Conservation (phyloP, 345 rosid species). For the Corchorus olitorius region DNA sequence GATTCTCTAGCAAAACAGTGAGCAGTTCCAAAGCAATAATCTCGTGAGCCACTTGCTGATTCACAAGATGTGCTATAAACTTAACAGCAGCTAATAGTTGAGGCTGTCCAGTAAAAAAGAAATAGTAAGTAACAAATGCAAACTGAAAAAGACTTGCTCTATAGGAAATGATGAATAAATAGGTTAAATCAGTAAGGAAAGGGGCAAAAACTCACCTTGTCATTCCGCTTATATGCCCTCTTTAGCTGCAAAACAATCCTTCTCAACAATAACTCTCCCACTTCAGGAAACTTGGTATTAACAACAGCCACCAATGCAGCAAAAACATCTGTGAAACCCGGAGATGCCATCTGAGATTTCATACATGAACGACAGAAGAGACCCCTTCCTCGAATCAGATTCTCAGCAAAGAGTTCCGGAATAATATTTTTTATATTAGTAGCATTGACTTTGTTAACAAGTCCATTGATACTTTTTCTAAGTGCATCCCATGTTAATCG, state of each 20-base stretch:
- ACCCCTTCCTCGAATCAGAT: constrained; percentile 87
- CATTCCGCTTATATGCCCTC: constrained; percentile 94
- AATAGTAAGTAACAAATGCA: not conserved
- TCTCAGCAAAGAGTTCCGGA: constrained; percentile 85
- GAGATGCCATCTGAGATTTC: constrained; percentile 98
- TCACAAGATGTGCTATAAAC: constrained; percentile 90
- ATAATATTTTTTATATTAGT: constrained; percentile 82
- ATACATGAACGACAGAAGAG: constrained; percentile 85
- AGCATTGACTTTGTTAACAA: constrained; percentile 88
- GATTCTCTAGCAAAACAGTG: constrained; percentile 70
- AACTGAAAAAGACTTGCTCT: not conserved
- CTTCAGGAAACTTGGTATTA: constrained; percentile 86
- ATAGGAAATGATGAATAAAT: not conserved
- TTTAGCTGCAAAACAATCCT: constrained; percentile 91
- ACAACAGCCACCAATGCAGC: constrained; percentile 84
- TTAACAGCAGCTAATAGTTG: constrained; percentile 93
- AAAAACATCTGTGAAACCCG: constrained; percentile 88
- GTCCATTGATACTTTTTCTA: constrained; percentile 89
- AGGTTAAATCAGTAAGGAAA: not conserved
- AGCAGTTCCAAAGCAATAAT: constrained; percentile 83
- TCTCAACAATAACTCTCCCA: constrained; percentile 75
- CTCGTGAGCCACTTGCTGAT: constrained; percentile 91
- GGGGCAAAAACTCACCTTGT: constrained; percentile 54
- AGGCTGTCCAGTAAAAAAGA: constrained; percentile 48
- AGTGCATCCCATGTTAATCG: constrained; percentile 97